These are phyloP conservation scores for Suhomyces sp. DNA, from an alignment of 805 yeast genomes.

Conservation along the genomic window DNA sequence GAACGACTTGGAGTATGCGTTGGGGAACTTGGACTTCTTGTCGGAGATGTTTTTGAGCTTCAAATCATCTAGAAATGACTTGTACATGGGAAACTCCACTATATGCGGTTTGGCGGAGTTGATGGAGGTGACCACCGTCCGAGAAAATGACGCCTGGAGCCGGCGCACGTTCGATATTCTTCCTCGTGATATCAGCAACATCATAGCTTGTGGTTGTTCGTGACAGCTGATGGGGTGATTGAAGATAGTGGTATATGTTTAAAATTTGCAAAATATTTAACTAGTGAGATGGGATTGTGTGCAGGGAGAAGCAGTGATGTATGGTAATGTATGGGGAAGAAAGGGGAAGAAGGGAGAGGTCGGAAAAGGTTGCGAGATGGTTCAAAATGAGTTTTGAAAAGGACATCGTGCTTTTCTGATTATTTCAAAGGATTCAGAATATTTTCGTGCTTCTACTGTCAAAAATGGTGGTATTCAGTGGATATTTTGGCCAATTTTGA, in stretches of 20 bases:
- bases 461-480: too few relatives aligned
- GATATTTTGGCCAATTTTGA: too few relatives aligned
- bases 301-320: too few relatives aligned
- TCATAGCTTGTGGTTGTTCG: background rate
- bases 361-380: too few relatives aligned
- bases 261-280: constrained; percentile 3
- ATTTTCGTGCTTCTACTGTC: too few relatives aligned
- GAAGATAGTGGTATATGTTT: background rate
- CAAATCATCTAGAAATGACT: constrained; percentile 14
- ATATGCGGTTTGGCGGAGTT: constrained; percentile 4
- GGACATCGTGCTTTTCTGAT: too few relatives aligned
- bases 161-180: background rate
- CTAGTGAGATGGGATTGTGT: constrained; percentile 4
- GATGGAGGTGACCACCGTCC: constrained; percentile 1
- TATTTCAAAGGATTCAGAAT: too few relatives aligned
- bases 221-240: background rate
- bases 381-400: too few relatives aligned
- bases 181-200: constrained; percentile 3
- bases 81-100: constrained; percentile 12
- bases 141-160: background rate
- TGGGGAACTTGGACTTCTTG: constrained; percentile 7
- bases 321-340: too few relatives aligned
- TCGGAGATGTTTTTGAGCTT: constrained; percentile 8
- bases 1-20: constrained; percentile 12
- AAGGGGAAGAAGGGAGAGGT: too few relatives aligned